Percentiles rank a stretch among this genome's conserved stretches.
phyloP scores from a whole-genome alignment of 192 early-diverging fungal genomes.

The Chytriomyces sp. region DNA sequence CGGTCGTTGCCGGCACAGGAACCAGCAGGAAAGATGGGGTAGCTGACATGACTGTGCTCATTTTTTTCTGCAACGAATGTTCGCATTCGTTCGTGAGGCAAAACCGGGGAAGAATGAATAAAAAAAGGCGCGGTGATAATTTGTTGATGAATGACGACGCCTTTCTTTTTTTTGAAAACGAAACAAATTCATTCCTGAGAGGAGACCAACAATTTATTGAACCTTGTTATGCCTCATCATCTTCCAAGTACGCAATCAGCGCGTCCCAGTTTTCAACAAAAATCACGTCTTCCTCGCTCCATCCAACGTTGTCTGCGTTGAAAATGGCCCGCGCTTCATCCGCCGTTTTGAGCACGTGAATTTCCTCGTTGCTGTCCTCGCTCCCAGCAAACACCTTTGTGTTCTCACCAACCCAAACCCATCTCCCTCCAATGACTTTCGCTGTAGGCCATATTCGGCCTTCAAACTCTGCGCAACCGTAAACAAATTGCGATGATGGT shows the following conservation, averaged over 20 bases:
- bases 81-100: no score
- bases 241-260: background rate
- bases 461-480: background rate
- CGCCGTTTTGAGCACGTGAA: background rate
- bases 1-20: no score
- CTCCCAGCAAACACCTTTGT: background rate
- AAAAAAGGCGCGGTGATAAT: no score
- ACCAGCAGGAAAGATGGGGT: no score
- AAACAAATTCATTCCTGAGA: no score
- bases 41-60: no score
- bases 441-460: background rate
- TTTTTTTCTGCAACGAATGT: no score
- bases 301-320: background rate
- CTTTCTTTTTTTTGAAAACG: no score
- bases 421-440: background rate
- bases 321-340: background rate
- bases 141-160: no score
- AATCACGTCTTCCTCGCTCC: background rate
- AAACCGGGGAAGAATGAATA: no score
- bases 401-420: constrained; percentile 2
- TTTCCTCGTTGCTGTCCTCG: background rate
- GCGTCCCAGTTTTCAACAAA: background rate
- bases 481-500: background rate
- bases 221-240: background rate
- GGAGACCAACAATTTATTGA: no score